These are phyloP conservation scores for Lentinula sp. DNA, from an alignment of 768 basidiomycete species.

Conservation along the genomic window DNA sequence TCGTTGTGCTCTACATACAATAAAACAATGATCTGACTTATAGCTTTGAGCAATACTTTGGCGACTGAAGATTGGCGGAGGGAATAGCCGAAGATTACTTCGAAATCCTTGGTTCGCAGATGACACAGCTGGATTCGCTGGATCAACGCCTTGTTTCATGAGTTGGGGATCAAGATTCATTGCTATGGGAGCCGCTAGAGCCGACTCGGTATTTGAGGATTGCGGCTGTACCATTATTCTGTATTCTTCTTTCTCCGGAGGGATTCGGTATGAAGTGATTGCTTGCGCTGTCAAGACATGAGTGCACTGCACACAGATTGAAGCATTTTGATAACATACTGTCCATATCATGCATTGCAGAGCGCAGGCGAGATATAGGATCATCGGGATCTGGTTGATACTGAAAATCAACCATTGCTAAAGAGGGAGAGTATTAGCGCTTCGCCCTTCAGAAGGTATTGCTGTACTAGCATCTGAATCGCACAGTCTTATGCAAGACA, in stretches of 20 bases:
- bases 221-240: constrained; percentile 22
- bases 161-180: constrained; percentile 50
- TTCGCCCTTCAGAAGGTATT: not conserved
- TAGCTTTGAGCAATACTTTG: constrained; percentile 76
- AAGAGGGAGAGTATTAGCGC: not conserved
- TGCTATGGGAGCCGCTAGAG: constrained; percentile 9
- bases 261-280: constrained; percentile 64
- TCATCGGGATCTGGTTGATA: constrained; percentile 73
- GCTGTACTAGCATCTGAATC: constrained; percentile 76
- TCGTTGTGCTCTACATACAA: not conserved
- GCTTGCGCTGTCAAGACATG: constrained; percentile 50
- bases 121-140: not conserved
- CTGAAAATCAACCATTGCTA: constrained; percentile 94
- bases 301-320: not conserved
- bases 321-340: constrained; percentile 38
- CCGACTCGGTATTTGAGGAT: constrained; percentile 13
- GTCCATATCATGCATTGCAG: constrained; percentile 75
- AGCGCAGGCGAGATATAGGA: constrained; percentile 60
- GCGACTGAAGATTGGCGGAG: constrained; percentile 86
- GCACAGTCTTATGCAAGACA: constrained; percentile 69
- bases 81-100: constrained; percentile 71
- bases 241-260: constrained; percentile 65
- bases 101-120: constrained; percentile 9
- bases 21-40: constrained; percentile 40
- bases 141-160: constrained; percentile 15